These are phyloP conservation scores for Phoma sp. DNA, from an alignment of 2,329 filamentous ascomycete genomes.

Conservation along the genomic window DNA sequence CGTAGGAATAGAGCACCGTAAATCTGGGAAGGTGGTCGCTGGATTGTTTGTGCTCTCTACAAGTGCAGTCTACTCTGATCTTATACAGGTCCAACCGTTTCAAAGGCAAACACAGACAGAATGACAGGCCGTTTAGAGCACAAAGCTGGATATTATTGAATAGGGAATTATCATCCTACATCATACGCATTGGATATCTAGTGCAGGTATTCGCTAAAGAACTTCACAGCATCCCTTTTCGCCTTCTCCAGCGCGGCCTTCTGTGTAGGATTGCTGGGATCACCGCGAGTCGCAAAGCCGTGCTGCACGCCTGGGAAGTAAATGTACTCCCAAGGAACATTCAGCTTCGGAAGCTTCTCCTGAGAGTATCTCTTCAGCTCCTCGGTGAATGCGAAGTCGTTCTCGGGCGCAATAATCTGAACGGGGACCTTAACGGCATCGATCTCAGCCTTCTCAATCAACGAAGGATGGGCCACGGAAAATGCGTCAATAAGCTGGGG, in stretches of 20 bases:
- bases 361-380: conserved; percentile 42
- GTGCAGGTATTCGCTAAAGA: conserved; percentile 45
- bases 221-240: conserved; percentile 41
- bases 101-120: too few relatives aligned
- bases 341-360: conserved; percentile 37
- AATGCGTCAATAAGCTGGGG: conserved; percentile 42
- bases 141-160: too few relatives aligned
- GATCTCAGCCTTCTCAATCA: conserved; percentile 41
- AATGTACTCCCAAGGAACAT: conserved; percentile 44
- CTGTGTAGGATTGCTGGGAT: conserved; percentile 34
- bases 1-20: too few relatives aligned
- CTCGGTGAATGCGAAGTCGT: conserved; percentile 35
- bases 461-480: conserved; percentile 39
- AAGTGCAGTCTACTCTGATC: too few relatives aligned
- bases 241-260: conserved; percentile 45
- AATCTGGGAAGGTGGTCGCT: too few relatives aligned
- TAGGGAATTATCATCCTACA: too few relatives aligned
- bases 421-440: conserved; percentile 41
- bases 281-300: conserved; percentile 43
- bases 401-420: conserved; percentile 41
- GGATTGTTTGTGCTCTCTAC: too few relatives aligned
- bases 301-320: conserved; percentile 43
- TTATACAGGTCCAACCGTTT: too few relatives aligned
- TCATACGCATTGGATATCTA: conserved; percentile 18
- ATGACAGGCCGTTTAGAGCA: too few relatives aligned